Conservation (phyloP, 805 yeast genomes). For the Wickerhamomyces ciferrii region DNA sequence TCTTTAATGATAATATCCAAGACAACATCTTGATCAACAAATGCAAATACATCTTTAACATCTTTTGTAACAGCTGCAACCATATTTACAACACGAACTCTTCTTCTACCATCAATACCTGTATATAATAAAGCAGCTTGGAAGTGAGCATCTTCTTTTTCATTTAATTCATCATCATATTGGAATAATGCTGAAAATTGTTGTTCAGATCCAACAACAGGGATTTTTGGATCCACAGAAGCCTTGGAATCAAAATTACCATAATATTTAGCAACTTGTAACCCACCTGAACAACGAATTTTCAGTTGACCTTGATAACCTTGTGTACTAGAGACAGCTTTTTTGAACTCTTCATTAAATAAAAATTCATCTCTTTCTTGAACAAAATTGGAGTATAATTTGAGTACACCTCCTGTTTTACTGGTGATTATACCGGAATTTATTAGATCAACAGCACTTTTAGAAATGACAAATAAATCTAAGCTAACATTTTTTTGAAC, state of each 20-base stretch:
- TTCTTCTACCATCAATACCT: conserved; percentile 65
- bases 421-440: conserved; percentile 61
- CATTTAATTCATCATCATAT: conserved; percentile 70
- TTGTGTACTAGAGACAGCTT: conserved; percentile 40
- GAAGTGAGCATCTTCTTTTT: conserved; percentile 77
- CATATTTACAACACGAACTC: conserved; percentile 81
- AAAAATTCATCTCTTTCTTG: conserved; percentile 65
- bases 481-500: conserved; percentile 60
- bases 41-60: conserved; percentile 66
- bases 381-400: conserved; percentile 62
- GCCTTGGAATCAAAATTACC: conserved; percentile 43
- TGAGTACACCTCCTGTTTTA: conserved; percentile 67
- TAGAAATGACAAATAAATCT: conserved; percentile 68
- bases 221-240: conserved; percentile 59
- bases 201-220: conserved; percentile 57
- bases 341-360: conserved; percentile 55
- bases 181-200: conserved; percentile 65
- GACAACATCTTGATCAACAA: conserved; percentile 71
- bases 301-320: conserved; percentile 84
- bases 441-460: conserved; percentile 63
- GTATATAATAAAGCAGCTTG: conserved; percentile 90
- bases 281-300: conserved; percentile 81
- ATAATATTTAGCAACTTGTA: conserved; percentile 73
- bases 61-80: conserved; percentile 79
- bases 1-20: conserved; percentile 50